These are phyloP conservation scores for Thalassia testudinum DNA, from an alignment of 116 monocot genomes.

Conservation along the genomic window DNA sequence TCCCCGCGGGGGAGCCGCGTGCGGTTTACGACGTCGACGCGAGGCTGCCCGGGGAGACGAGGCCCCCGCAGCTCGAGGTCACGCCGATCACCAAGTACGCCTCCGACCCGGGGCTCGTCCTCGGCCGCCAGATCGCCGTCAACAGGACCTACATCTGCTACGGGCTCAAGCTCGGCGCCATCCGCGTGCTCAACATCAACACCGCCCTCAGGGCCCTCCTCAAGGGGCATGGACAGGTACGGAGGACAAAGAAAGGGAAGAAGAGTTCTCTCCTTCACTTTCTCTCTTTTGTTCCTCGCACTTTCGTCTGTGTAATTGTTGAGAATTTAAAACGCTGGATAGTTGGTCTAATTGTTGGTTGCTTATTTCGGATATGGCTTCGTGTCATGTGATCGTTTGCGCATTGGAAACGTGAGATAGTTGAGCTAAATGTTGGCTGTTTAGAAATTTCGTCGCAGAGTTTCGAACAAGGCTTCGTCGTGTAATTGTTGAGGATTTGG, in stretches of 20 bases:
- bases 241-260: background rate
- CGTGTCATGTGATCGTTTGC: too few species aligned
- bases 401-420: too few species aligned
- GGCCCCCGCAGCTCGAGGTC: slow-evolving; percentile 82
- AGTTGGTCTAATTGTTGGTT: background rate
- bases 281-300: background rate
- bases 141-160: slow-evolving; percentile 81
- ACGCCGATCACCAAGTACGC: slow-evolving; percentile 84
- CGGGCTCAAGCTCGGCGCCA: slow-evolving; percentile 66
- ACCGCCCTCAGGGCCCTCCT: slow-evolving; percentile 70
- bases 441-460: too few species aligned
- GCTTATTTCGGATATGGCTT: too few species aligned
- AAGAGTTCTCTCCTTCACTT: background rate
- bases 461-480: too few species aligned
- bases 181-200: slow-evolving; percentile 79
- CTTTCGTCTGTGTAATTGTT: background rate
- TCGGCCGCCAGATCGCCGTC: slow-evolving; percentile 90
- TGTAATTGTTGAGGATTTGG: background rate
- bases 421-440: too few species aligned
- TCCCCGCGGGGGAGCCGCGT: slow-evolving; percentile 34
- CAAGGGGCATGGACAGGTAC: slow-evolving; percentile 67
- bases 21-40: slow-evolving; percentile 59
- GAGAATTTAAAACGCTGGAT: background rate
- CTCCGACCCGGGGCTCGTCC: slow-evolving; percentile 80
- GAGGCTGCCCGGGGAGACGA: slow-evolving; percentile 41